Conservation (phyloP, 805 yeast species). For the Zygosaccharomyces lentus region DNA sequence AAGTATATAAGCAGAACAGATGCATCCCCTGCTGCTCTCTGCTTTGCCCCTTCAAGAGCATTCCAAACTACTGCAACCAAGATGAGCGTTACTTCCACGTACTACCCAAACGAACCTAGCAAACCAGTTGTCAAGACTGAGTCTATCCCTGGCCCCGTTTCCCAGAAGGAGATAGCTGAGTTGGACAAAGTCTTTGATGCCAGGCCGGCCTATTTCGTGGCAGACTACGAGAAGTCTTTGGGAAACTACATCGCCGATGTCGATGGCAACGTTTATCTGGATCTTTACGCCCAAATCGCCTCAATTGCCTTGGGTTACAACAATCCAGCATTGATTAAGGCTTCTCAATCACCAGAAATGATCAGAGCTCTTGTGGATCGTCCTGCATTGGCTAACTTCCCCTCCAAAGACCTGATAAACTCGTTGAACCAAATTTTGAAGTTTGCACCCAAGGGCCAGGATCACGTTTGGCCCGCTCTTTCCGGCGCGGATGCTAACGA, state of each 20-base stretch:
- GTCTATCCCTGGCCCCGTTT: conserved; percentile 73
- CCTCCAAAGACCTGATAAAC: conserved; percentile 49
- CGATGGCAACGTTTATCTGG: conserved; percentile 58
- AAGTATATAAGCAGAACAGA: not conserved
- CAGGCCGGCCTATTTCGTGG: conserved; percentile 58
- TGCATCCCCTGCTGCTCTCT: not conserved
- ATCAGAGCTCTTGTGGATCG: conserved; percentile 60
- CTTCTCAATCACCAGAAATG: conserved; percentile 60
- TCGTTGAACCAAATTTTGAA: conserved; percentile 48
- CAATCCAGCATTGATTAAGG: conserved; percentile 56
- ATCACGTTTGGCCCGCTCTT: conserved; percentile 59
- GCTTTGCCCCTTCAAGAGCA: not conserved
- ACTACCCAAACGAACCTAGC: conserved; percentile 79
- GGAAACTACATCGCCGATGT: conserved; percentile 67
- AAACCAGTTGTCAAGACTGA: conserved; percentile 59
- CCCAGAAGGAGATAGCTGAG: conserved; percentile 47
- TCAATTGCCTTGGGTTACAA: conserved; percentile 69
- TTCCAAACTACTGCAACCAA: not conserved
- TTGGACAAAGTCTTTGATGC: conserved; percentile 57
- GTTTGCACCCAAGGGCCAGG: conserved; percentile 62
- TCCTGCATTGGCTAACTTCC: conserved; percentile 66
- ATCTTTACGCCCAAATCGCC: conserved; percentile 68
- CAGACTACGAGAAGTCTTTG: conserved; percentile 56
- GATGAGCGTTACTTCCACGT: conserved; percentile 45
- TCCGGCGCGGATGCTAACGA: conserved; percentile 70